Conservation (phyloP, 192 early-diverging fungal genomes). For the Gamsiella multidivaricata region DNA sequence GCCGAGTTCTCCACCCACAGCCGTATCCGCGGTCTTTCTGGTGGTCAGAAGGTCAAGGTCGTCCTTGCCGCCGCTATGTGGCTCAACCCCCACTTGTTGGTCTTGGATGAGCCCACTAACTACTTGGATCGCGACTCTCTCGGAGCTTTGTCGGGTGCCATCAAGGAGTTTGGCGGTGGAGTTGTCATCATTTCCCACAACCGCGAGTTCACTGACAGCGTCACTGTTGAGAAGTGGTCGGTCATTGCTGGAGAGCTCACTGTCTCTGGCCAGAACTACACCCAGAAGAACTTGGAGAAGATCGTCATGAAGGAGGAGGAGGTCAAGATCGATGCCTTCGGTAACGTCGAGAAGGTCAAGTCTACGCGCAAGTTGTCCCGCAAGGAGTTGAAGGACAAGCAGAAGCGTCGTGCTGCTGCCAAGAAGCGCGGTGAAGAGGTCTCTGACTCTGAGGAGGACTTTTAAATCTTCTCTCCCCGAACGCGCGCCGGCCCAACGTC, state of each 20-base stretch:
- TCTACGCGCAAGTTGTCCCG: constrained; percentile 66
- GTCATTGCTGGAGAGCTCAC: constrained; percentile 70
- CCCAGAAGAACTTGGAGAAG: constrained; percentile 59
- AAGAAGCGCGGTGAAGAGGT: constrained; percentile 69
- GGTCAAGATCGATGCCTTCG: constrained; percentile 72
- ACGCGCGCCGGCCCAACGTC: too few relatives aligned
- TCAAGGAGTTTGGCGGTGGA: constrained; percentile 83
- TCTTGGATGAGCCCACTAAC: constrained; percentile 91
- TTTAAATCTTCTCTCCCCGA: constrained; percentile 46
- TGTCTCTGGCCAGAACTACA: constrained; percentile 64
- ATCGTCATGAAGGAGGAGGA: constrained; percentile 62
- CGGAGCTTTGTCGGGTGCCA: constrained; percentile 76
- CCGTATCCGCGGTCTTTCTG: constrained; percentile 76
- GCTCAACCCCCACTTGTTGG: constrained; percentile 91
- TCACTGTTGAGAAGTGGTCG: constrained; percentile 80
- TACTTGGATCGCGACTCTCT: constrained; percentile 75
- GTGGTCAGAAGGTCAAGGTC: constrained; percentile 90
- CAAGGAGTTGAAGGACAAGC: constrained; percentile 66
- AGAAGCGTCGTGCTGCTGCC: constrained; percentile 66
- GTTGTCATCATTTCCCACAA: constrained; percentile 89
- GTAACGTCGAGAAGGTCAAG: constrained; percentile 79
- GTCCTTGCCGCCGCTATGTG: constrained; percentile 88
- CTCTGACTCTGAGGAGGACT: constrained; percentile 56
- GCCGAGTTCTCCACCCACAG: constrained; percentile 80
- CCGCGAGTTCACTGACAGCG: constrained; percentile 80